Base-by-base conservation (phyloP, 176 grass and related monocot genomes). In the Sorghum bicolor region DNA sequence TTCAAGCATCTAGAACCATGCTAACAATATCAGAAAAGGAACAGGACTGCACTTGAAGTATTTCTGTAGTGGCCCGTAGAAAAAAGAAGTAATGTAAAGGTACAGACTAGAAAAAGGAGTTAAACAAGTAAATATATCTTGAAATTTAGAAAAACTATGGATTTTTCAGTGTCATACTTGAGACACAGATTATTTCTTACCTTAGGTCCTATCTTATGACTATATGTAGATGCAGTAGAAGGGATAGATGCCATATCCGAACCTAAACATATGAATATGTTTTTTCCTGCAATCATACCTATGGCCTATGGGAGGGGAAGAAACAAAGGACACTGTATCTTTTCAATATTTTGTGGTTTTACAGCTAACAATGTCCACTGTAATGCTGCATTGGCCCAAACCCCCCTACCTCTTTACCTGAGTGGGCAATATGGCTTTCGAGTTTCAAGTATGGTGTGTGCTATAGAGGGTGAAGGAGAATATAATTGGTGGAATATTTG, bases 1-100 rank as follows among this genome's bases (percentile, higher is more conserved):
- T 67, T 79, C 16, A 3, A 60, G 31, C 64, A 87, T n/a, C 26
- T 67, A 82, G 43, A 78, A 60, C n/a, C 7, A 78, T 82, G 26
- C 31, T 80, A 75, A 45, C 3, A 74, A 64, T 29, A 75, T 55
- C 5, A 74, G 16, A 74, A 72, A 83, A 79, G 24, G 60, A 11
- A 26, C 24, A 61, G 24, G 57, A 61, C 57, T 26, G 55, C n/a
- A 57, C 25, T 84, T 77, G 2, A 50, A 71, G 25, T 75, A 26
- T 53, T 72, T 13, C 12, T 2, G 1, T 65, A 57, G 4, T 13
- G 33, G 16, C 33, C 17, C 43, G 5, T 26, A 15, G 5, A 41
- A 12, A 39, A 39, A 13, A 53, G 17, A 64, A 37, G 34, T 52
- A n/a, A 15, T 79, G n/a, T 39, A 26, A 41, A 50, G 10, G 28